Evolutionary conservation across 768 basidiomycete genomes (phyloP), one percentile per base, ranked within the genome.

Genomic region (Mrakia gelida): DNA sequence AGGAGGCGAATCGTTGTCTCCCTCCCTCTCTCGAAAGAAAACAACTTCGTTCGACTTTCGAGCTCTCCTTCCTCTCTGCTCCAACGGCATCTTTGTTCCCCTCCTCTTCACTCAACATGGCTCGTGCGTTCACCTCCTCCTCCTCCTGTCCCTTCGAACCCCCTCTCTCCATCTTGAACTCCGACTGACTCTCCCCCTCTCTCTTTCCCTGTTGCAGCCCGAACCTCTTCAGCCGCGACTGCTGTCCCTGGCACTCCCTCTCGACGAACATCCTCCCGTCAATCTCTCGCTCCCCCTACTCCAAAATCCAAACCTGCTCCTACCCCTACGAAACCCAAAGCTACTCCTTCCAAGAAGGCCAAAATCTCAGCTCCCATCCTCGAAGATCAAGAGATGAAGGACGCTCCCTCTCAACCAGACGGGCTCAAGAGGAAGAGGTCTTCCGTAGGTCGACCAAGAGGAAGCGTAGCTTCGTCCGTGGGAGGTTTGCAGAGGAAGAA

Each of bases 391-490:
- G 72, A 73, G 34, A 34, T 54, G 21, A 52, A 73, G 34, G 72
- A 73, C 10, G 72, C 28, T 16, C 23, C 49, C 0, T 8, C 28
- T 16, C 52, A 16, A 6, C 7, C 11, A 15, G 72, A 61, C 7
- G 68, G 26, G 4, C 49, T 72, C 45, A 75, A 75, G 65, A 43
- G 75, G 63, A 75, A 75, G 65, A 32, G 75, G 49, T 38, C 75
- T 16, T 75, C 75, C 34, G 11, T 56, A 0, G 52, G 71, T 13
- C 49, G 71, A 49, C 45, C 54, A 1, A 41, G n/a, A 32, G 61
- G 63, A 34, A 56, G 61, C n/a, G 54, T 49, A 2, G n/a, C 61
- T 26, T 32, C 38, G 34, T n/a, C 41, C 11, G 28, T 61, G 21
- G 41, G 62, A 52, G 75, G 45, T 30, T 30, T 30, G 18, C 30